A percentile compares a stretch with the other conserved stretches of the same genome.
phyloP scores from a whole-genome alignment of 2,329 filamentous ascomycete species.

The Waltergamsia citrina region DNA sequence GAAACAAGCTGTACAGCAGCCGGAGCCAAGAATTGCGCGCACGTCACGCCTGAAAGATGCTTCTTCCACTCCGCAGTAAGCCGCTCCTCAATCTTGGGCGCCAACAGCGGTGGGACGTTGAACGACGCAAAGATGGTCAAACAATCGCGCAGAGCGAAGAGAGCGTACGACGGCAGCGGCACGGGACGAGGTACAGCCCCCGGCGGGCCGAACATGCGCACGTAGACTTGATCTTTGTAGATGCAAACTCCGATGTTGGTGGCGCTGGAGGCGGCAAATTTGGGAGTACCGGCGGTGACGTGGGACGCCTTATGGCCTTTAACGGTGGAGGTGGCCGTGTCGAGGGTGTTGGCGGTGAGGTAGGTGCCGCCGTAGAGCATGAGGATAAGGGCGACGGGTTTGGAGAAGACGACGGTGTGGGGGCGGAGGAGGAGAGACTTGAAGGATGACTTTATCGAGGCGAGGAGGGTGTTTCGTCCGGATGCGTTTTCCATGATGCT shows the following conservation, averaged over 20 bases:
- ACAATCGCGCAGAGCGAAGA: constrained; percentile 78
- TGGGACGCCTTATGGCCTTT: constrained; percentile 43
- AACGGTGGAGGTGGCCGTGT: constrained; percentile 65
- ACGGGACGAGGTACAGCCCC: constrained; percentile 44
- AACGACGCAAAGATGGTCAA: constrained; percentile 88
- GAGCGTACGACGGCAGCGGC: constrained; percentile 59
- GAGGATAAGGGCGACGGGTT: constrained; percentile 61
- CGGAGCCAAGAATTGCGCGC: constrained; percentile 74
- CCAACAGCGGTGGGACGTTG: constrained; percentile 75
- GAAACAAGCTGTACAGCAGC: constrained; percentile 70
- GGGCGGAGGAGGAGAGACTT: constrained; percentile 48
- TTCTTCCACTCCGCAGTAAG: constrained; percentile 37
- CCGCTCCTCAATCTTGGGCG: constrained; percentile 52
- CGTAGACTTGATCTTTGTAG: constrained; percentile 84
- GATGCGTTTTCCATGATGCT: constrained; percentile 79
- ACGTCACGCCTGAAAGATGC: constrained; percentile 40
- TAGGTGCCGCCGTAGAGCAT: constrained; percentile 84
- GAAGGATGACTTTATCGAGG: constrained; percentile 51
- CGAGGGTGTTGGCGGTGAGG: constrained; percentile 76
- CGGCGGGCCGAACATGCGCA: constrained; percentile 66
- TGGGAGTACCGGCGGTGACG: constrained; percentile 65
- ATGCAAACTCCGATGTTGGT: constrained; percentile 80
- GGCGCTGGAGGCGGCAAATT: constrained; percentile 72
- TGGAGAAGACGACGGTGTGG: constrained; percentile 50
- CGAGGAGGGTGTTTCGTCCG: constrained; percentile 48